phyloP scores from a whole-genome alignment of 2,329 filamentous ascomycete genomes.

The Claviceps capensis region DNA sequence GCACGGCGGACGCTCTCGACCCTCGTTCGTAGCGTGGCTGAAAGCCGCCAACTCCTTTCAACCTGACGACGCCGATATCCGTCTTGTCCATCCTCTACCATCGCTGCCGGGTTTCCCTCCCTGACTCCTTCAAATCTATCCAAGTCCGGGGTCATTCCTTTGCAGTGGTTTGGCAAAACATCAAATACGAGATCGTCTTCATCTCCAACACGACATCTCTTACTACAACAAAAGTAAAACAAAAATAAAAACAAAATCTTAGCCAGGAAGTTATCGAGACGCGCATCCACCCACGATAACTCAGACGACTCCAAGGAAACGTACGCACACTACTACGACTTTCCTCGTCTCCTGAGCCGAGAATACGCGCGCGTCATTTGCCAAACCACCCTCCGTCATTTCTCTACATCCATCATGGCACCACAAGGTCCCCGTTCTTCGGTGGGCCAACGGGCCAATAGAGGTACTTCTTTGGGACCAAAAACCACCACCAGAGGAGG shows the following conservation, averaged over 20 bases:
- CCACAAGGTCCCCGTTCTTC: conserved; percentile 18
- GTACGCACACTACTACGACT: background rate
- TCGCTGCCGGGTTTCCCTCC: background rate
- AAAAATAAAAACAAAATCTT: background rate
- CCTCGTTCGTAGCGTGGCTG: background rate
- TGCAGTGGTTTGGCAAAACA: background rate
- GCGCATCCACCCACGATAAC: conserved; percentile 6
- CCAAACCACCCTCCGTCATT: background rate
- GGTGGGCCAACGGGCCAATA: conserved; percentile 18
- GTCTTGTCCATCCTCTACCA: background rate
- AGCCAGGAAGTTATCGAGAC: conserved; percentile 5
- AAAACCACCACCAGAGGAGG: conserved; percentile 29
- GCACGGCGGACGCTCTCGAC: background rate
- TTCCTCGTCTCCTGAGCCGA: conserved; percentile 2
- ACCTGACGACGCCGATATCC: background rate
- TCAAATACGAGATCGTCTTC: background rate
- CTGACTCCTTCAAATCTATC: background rate
- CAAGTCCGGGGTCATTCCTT: background rate
- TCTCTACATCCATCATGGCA: conserved; percentile 15
- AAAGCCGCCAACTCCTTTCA: background rate
- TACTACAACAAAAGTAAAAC: background rate
- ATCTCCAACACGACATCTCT: background rate
- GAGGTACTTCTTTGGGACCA: conserved; percentile 15
- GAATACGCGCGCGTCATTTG: background rate
- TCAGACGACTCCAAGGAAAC: background rate